Evolutionary conservation across 306 rosid genomes (phyloP).

Genomic region (Echinosophora koreensis): DNA sequence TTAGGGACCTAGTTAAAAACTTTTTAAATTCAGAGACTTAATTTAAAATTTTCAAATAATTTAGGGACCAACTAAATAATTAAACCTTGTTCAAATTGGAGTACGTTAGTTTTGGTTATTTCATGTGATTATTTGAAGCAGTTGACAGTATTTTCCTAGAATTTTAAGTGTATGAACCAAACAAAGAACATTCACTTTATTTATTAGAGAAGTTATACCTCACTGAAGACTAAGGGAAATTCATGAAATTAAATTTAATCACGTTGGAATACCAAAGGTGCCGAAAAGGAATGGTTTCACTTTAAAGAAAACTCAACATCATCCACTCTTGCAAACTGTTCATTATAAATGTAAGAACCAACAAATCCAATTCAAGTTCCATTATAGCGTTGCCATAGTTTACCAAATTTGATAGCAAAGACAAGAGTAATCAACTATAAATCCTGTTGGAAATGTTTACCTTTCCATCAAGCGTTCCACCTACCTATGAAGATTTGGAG

Average conservation of each 20-base stretch:
- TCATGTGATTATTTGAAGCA: no score
- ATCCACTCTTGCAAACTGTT: background rate
- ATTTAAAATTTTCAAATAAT: no score
- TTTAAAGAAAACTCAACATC: constrained; percentile 43
- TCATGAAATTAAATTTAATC: constrained; percentile 27
- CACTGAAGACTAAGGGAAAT: constrained; percentile 29
- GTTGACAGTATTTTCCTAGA: background rate
- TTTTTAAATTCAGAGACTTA: no score
- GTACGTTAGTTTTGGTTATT: no score
- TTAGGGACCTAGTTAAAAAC: no score
- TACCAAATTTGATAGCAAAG: background rate
- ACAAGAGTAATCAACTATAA: background rate
- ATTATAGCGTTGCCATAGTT: background rate
- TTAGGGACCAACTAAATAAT: no score
- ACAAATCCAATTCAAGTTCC: constrained; percentile 27
- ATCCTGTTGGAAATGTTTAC: constrained; percentile 22
- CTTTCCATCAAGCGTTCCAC: background rate
- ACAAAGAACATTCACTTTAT: constrained; percentile 52
- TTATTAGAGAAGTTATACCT: constrained; percentile 51
- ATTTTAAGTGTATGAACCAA: constrained; percentile 40
- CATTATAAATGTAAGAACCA: constrained; percentile 42
- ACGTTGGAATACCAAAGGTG: constrained; percentile 10
- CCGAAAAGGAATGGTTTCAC: constrained; percentile 48
- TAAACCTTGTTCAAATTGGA: no score
- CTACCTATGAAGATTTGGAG: constrained; percentile 40